phyloP scores from a whole-genome alignment of 129 eudicot species.

The Flaveria linearis region DNA sequence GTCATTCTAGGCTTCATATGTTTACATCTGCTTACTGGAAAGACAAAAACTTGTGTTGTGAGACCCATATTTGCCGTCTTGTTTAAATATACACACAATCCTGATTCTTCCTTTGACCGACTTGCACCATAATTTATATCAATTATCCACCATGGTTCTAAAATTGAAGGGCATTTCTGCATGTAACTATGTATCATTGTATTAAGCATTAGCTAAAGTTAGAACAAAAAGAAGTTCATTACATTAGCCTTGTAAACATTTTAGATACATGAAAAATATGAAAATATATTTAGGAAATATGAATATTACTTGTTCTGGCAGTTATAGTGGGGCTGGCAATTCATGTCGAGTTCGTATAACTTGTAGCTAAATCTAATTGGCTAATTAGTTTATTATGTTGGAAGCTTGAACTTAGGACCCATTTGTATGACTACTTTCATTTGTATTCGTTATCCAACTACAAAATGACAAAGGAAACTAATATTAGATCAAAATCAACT shows the following conservation, averaged over 20 bases:
- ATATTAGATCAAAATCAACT: not conserved
- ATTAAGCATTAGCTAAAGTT: not conserved
- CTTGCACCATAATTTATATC: not conserved
- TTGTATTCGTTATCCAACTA: not conserved
- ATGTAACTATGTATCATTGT: not conserved
- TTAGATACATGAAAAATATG: not conserved
- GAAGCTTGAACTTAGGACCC: not conserved
- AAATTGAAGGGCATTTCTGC: not conserved
- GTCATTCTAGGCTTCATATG: constrained; percentile 4
- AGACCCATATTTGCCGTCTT: not conserved
- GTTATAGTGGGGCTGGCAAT: not conserved
- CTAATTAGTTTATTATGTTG: not conserved
- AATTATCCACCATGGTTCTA: not conserved
- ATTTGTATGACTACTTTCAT: not conserved
- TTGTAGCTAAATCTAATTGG: not conserved
- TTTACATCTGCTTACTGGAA: not conserved
- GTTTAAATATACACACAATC: not conserved
- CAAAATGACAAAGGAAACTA: not conserved
- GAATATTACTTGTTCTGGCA: not conserved
- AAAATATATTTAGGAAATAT: not conserved
- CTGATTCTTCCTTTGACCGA: not conserved
- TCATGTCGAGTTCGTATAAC: not conserved
- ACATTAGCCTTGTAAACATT: not conserved
- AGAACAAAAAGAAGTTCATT: not conserved
- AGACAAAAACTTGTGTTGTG: not conserved